These are phyloP conservation scores for Diaporthe destruens DNA, from an alignment of 2,329 filamentous ascomycete species.

Conservation along the genomic window DNA sequence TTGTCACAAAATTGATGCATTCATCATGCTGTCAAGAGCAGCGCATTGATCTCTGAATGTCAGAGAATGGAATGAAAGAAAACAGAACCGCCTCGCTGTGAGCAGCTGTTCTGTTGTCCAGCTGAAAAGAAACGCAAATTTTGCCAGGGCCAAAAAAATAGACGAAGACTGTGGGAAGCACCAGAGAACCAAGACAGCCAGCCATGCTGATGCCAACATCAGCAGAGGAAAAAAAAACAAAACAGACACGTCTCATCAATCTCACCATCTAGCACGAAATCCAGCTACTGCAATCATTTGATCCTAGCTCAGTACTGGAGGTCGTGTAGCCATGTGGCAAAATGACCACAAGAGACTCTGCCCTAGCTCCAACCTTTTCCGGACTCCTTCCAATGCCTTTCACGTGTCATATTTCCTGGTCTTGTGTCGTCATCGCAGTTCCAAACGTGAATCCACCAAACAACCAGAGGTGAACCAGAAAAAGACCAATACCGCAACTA, in stretches of 20 bases:
- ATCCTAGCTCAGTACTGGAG: neutral
- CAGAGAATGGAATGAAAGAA: neutral
- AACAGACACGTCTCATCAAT: neutral
- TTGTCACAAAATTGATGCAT: constrained; percentile 4
- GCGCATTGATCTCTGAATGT: neutral
- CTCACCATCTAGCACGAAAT: neutral
- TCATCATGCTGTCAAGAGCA: neutral
- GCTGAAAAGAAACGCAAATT: neutral
- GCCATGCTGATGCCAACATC: neutral
- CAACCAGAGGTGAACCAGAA: neutral
- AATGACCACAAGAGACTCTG: neutral
- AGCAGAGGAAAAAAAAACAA: neutral
- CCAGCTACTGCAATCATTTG: neutral
- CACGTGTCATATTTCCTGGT: neutral
- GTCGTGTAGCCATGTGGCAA: neutral
- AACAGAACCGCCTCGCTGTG: neutral
- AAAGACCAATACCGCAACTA: neutral
- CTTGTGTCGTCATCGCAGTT: neutral
- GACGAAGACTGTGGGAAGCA: too few species aligned
- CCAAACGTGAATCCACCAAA: neutral
- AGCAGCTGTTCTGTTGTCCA: neutral
- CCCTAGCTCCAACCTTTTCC: neutral
- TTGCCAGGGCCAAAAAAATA: neutral
- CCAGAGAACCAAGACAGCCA: too few species aligned
- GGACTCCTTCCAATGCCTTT: neutral